Base-by-base conservation (phyloP, 345 rosid species). In the Diplotaxis tenuifolia region DNA sequence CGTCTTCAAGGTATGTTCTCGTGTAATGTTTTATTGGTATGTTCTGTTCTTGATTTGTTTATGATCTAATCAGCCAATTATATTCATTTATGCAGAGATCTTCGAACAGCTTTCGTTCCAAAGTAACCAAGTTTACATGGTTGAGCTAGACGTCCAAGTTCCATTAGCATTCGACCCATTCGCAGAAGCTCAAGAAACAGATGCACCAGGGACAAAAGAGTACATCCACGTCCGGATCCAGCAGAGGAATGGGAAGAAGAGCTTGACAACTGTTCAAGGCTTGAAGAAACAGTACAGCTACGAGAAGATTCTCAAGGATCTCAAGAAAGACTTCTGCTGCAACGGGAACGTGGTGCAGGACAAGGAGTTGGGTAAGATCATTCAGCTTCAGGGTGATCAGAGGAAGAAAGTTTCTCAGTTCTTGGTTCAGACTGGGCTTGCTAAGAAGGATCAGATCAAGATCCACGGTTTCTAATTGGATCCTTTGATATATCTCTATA, bases 341-440 rank as follows among this genome's bases (percentile, higher is more conserved):
- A 91, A 91, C 68, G 96, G 96, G 11, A 89, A 87, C 70, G 96
- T 94, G 16, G 96, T 94, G 55, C 86, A 88, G 38, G 95, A 91
- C 85, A 90, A 87, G 58, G 91, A 81, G 36, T 84, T 91, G 0
- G 97, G 98, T 16, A 92, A 94, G 81, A 85, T 94, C 68, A 89
- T 93, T 55, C 98, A 93, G 68, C 95, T 94, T n/a, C 98, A 94
- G 60, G 97, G 97, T 32, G 97, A 94, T 77, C 98, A 92, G 79
- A 80, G 96, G 73, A 86, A 84, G 85, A 94, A 94, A 21, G 93
- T 86, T 0, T 80, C 88, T 18, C 83, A 86, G 0, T 93, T 47
- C 9, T 3, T 47, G 21, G 54, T 47, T 16, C 54, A 47, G 21
- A 47, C 54, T 47, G 54, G 54, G 38, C 45, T 92, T 21, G 95